Evolutionary conservation across 2,329 filamentous ascomycete species (phyloP).

Genomic region (Pleomassaria siparia): DNA sequence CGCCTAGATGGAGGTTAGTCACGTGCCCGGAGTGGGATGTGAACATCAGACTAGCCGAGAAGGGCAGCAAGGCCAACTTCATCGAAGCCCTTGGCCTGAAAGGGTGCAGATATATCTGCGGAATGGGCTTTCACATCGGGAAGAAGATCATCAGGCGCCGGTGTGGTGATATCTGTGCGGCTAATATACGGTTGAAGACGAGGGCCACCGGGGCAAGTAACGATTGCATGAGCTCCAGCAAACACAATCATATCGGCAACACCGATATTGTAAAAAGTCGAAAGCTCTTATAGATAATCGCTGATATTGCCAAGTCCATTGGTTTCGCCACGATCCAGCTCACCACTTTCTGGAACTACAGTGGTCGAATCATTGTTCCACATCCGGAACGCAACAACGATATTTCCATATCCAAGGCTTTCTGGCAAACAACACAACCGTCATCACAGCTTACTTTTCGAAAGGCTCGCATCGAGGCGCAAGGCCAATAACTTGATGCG

Average conservation of each 20-base stretch:
- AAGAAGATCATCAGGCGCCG: constrained; percentile 48
- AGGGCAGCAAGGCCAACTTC: constrained; percentile 53
- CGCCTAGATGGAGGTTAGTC: constrained; percentile 38
- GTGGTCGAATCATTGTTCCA: background rate
- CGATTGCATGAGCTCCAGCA: constrained; percentile 42
- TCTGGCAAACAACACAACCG: no score
- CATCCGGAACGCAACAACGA: background rate
- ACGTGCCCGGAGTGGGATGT: background rate
- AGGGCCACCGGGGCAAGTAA: constrained; percentile 53
- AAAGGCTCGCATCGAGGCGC: no score
- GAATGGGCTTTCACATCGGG: constrained; percentile 45
- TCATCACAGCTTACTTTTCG: no score
- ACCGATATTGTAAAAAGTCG: constrained; percentile 43
- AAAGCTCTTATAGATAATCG: constrained; percentile 38
- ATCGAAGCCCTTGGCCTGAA: constrained; percentile 53
- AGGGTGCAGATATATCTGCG: constrained; percentile 45
- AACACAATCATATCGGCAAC: constrained; percentile 52
- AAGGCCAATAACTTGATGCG: no score
- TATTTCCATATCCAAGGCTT: background rate
- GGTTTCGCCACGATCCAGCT: constrained; percentile 39
- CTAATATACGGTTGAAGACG: constrained; percentile 52
- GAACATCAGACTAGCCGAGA: constrained; percentile 46
- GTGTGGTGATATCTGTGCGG: constrained; percentile 43
- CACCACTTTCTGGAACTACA: constrained; percentile 9
- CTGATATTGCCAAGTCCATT: constrained; percentile 47